Conservation (phyloP, 2,329 filamentous ascomycete genomes). For the Diplodia scrobiculata region DNA sequence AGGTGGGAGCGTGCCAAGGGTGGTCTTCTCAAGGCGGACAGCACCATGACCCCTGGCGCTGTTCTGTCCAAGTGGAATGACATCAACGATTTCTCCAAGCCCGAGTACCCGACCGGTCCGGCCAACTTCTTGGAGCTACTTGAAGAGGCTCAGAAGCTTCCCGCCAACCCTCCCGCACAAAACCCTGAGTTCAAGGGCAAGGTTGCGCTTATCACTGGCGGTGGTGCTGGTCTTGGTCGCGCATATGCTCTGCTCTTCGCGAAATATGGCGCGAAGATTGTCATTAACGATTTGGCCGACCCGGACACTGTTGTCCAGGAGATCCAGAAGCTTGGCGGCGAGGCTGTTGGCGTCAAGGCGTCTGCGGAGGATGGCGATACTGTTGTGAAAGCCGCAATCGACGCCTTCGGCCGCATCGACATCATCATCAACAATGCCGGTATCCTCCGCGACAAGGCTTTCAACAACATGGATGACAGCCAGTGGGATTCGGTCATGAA, state of each 20-base stretch:
- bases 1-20: conserved; percentile 93
- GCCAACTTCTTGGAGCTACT: conserved; percentile 86
- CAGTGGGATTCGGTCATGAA: conserved; percentile 91
- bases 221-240: conserved; percentile 85
- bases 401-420: conserved; percentile 89
- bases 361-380: conserved; percentile 89
- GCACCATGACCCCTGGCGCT: conserved; percentile 82
- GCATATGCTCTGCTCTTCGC: conserved; percentile 86
- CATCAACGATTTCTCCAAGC: conserved; percentile 80
- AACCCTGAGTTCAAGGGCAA: conserved; percentile 79
- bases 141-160: conserved; percentile 78
- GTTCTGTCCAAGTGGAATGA: conserved; percentile 87
- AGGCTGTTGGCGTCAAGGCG: conserved; percentile 89
- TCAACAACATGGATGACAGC: conserved; percentile 94
- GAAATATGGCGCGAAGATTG: conserved; percentile 78
- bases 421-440: conserved; percentile 98
- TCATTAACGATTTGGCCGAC: conserved; percentile 94
- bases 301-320: conserved; percentile 88
- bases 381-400: conserved; percentile 90
- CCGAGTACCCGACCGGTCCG: conserved; percentile 79
- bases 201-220: conserved; percentile 84
- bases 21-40: conserved; percentile 84
- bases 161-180: conserved; percentile 70
- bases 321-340: conserved; percentile 85
- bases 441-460: conserved; percentile 96